Evolutionary conservation across 306 rosid genomes (phyloP).

Genomic region (Arachis stenosperma): DNA sequence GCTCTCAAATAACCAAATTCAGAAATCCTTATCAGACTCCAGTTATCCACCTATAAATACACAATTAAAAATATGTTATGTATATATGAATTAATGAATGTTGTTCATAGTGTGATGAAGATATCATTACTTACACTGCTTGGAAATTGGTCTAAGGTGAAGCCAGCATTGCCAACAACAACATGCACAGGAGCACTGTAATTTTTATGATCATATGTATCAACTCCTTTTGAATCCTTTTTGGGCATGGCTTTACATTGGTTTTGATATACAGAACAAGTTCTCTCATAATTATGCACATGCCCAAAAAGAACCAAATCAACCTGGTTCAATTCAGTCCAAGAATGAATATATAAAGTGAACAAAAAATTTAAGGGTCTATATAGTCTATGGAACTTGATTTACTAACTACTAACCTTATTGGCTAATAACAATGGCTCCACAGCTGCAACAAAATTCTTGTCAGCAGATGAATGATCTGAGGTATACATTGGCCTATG

Average conservation of each 20-base stretch:
- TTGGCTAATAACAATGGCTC: conserved; percentile 67
- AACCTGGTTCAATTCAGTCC: conserved; percentile 57
- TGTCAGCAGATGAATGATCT: conserved; percentile 4
- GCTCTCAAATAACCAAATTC: conserved; percentile 73
- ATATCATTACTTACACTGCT: conserved; percentile 44
- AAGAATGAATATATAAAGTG: neutral
- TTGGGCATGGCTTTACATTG: conserved; percentile 64
- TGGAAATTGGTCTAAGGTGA: conserved; percentile 64
- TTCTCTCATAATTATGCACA: conserved; percentile 87
- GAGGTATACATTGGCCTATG: conserved; percentile 92
- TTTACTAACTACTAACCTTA: conserved; percentile 51
- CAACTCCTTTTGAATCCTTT: conserved; percentile 62
- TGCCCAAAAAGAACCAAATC: conserved; percentile 82
- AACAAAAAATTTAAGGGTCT: too few relatives aligned
- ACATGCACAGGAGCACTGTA: conserved; percentile 85
- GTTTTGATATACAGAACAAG: conserved; percentile 59
- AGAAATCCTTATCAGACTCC: conserved; percentile 68
- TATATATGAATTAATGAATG: neutral
- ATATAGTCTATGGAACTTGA: neutral
- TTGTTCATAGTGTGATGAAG: neutral
- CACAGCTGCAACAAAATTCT: conserved; percentile 45
- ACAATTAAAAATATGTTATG: neutral
- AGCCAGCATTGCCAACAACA: conserved; percentile 91
- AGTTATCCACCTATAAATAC: conserved; percentile 45
- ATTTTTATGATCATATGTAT: conserved; percentile 64